Evolutionary conservation across 2,329 filamentous ascomycete genomes (phyloP).

Genomic region (Escovopsis sp.): DNA sequence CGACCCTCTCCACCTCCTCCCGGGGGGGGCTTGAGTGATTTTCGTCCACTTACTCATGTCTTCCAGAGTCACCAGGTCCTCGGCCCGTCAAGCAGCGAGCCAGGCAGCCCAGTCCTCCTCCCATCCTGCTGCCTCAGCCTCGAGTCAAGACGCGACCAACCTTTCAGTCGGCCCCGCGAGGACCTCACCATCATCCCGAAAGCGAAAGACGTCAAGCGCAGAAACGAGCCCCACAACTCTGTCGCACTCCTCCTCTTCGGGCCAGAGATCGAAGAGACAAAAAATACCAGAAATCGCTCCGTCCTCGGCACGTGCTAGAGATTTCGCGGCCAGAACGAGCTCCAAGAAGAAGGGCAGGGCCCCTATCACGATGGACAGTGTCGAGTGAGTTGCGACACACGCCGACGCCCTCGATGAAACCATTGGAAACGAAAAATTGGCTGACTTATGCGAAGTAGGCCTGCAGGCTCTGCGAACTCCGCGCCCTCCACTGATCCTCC

Average conservation of each 20-base stretch:
- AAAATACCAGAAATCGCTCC: slow-evolving; percentile 41
- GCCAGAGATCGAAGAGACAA: slow-evolving; percentile 56
- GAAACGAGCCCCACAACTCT: slow-evolving; percentile 30
- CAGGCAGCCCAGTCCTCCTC: slow-evolving; percentile 34
- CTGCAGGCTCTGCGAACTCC: slow-evolving; percentile 1
- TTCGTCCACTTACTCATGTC: slow-evolving; percentile 57
- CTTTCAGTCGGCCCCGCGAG: slow-evolving; percentile 26
- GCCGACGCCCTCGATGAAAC: neutral
- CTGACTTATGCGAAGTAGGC: neutral
- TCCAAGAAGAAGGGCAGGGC: slow-evolving; percentile 47
- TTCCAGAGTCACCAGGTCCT: slow-evolving; percentile 89
- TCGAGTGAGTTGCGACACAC: slow-evolving; percentile 38
- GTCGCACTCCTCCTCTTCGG: slow-evolving; percentile 20
- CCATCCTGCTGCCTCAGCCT: slow-evolving; percentile 24
- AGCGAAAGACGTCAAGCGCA: slow-evolving; percentile 56
- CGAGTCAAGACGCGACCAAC: slow-evolving; percentile 13
- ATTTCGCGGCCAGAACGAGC: slow-evolving; percentile 20
- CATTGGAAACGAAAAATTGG: neutral
- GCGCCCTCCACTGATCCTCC: neutral
- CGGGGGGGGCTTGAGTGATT: slow-evolving; percentile 9
- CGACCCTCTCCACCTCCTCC: slow-evolving; percentile 8
- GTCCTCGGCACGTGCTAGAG: slow-evolving; percentile 19
- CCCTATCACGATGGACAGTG: slow-evolving; percentile 52
- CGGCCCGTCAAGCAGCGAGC: slow-evolving; percentile 74
- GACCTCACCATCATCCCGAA: slow-evolving; percentile 40